A percentile compares a stretch with the other conserved stretches of the same genome.
Conservation (phyloP, 1,284 basidiomycete genomes). For the Cryptococcus wingfieldii region DNA sequence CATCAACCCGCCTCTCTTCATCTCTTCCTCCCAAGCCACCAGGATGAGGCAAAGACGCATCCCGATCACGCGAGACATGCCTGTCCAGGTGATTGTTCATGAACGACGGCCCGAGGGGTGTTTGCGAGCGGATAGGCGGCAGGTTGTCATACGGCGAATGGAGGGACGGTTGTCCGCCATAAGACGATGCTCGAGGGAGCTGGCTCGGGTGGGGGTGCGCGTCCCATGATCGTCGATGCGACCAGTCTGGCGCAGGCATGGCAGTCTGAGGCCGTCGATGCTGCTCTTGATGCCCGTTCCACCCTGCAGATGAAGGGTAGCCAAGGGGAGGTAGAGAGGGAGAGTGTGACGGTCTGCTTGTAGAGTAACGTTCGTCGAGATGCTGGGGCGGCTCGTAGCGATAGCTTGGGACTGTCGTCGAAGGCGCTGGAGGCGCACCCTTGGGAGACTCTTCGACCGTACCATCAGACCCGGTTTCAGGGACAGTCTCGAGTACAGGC, state of each 20-base stretch:
- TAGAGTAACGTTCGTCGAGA: neutral
- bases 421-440: conserved; percentile 9
- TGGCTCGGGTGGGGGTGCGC: neutral
- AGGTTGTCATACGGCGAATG: neutral
- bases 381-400: neutral
- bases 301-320: neutral
- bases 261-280: neutral
- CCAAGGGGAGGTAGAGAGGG: neutral
- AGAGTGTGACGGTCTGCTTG: neutral
- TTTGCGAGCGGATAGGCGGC: neutral
- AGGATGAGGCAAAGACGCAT: neutral
- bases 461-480: conserved; percentile 38
- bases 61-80: neutral
- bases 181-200: neutral
- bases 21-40: neutral
- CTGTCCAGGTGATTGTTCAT: neutral
- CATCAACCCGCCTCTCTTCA: neutral
- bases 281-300: neutral
- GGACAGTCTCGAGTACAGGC: conserved; percentile 17
- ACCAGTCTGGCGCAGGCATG: neutral
- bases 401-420: neutral
- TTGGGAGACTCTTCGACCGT: conserved; percentile 38
- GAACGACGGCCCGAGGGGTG: neutral
- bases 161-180: neutral
- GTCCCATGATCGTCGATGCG: neutral